A percentile compares a stretch with the other conserved stretches of the same genome.
Evolutionary conservation across 371 early-diverging fungal species (phyloP).

Genomic region (Rhizopus delemar): DNA sequence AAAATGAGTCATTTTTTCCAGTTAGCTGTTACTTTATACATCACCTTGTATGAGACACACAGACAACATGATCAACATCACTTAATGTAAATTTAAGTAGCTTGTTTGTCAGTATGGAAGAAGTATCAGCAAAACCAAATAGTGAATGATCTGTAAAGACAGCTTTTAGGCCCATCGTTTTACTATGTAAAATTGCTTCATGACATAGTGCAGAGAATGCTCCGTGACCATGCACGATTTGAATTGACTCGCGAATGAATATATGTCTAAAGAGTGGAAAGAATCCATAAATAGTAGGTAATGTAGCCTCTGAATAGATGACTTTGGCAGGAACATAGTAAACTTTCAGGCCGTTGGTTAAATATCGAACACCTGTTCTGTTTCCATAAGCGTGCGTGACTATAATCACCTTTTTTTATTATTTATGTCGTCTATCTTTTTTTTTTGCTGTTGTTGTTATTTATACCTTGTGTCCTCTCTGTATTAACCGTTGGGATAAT

Average conservation of each 20-base stretch:
- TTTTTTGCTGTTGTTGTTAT: not conserved
- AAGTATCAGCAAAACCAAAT: conserved; percentile 95
- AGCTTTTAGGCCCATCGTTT: conserved; percentile 93
- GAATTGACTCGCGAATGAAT: conserved; percentile 87
- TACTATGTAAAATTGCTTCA: conserved; percentile 96
- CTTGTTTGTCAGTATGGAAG: conserved; percentile 94
- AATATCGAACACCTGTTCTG: conserved; percentile 87
- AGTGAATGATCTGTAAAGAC: conserved; percentile 99
- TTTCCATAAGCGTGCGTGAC: conserved; percentile 89
- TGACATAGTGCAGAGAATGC: conserved; percentile 94
- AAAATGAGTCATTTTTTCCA: not conserved
- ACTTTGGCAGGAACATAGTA: conserved; percentile 94
- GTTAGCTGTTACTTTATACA: no score
- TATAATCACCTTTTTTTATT: conserved; percentile 62
- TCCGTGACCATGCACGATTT: conserved; percentile 97
- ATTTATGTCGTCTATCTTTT: not conserved
- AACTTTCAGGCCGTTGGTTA: conserved; percentile 95
- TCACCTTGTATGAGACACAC: conserved; percentile 96
- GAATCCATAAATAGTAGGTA: conserved; percentile 93
- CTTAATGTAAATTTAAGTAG: conserved; percentile 91
- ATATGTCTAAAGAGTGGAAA: conserved; percentile 94
- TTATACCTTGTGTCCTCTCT: conserved; percentile 89
- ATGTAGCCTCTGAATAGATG: conserved; percentile 83
- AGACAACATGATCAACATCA: conserved; percentile 96
- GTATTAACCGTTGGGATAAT: conserved; percentile 86